Percentiles rank a stretch among this genome's conserved stretches.
Conservation (phyloP, 1,139 yeast genomes). For the Candida gigantensis region DNA sequence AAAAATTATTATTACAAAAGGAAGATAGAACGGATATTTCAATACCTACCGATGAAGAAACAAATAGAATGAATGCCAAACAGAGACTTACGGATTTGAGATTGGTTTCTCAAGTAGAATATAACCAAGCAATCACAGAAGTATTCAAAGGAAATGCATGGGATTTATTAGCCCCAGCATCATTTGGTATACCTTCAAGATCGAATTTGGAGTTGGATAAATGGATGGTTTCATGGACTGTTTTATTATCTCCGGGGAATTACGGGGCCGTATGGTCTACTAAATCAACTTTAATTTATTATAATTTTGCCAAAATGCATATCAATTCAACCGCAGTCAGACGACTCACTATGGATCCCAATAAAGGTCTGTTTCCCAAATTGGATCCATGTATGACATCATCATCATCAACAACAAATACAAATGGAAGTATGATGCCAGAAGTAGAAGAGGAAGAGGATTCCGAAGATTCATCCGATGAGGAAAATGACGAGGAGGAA, state of each 20-base stretch:
- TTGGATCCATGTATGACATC: constrained; percentile 22
- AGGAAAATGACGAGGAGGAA: constrained; percentile 29
- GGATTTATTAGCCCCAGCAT: constrained; percentile 60
- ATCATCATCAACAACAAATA: too few relatives aligned
- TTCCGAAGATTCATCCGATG: constrained; percentile 23
- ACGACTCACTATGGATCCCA: constrained; percentile 39
- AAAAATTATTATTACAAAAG: constrained; percentile 3
- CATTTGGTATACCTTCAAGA: constrained; percentile 68
- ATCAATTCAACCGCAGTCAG: constrained; percentile 61
- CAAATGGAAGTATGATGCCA: too few relatives aligned
- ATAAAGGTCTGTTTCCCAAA: constrained; percentile 20
- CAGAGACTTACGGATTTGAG: constrained; percentile 51
- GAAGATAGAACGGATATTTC: constrained; percentile 2
- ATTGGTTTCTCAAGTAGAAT: constrained; percentile 71
- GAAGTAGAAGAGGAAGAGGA: background rate
- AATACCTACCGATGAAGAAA: constrained; percentile 11
- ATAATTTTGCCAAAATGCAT: constrained; percentile 76
- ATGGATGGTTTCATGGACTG: constrained; percentile 86
- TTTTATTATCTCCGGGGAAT: constrained; percentile 59
- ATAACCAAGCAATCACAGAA: constrained; percentile 63
- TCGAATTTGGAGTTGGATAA: constrained; percentile 67
- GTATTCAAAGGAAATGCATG: constrained; percentile 64
- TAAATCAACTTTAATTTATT: constrained; percentile 67
- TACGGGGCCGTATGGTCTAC: constrained; percentile 70
- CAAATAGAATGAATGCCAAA: constrained; percentile 7